phyloP scores from a whole-genome alignment of 192 early-diverging fungal genomes.

The Diversispora epigaea region DNA sequence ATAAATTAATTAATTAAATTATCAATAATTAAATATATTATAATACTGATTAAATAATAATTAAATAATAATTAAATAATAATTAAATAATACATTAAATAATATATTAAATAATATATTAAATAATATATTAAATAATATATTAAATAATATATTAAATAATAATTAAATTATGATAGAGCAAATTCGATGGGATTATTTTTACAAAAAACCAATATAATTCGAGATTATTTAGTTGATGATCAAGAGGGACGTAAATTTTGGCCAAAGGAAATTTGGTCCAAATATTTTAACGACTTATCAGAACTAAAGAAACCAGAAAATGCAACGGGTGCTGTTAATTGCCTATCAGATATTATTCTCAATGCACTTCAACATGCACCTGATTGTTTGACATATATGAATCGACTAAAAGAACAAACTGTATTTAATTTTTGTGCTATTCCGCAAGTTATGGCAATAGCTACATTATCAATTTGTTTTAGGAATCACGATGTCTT shows the following conservation, averaged over 20 bases:
- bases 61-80: no score
- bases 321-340: conserved; percentile 64
- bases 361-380: conserved; percentile 81
- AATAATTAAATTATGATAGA: not conserved
- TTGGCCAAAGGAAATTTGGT: conserved; percentile 97
- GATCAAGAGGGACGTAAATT: conserved; percentile 84
- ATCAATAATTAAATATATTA: not conserved
- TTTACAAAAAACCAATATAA: conserved; percentile 98
- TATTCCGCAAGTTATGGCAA: conserved; percentile 99
- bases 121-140: not conserved
- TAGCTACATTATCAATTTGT: conserved; percentile 83
- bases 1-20: not conserved
- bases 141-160: no score
- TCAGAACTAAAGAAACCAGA: conserved; percentile 70
- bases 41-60: not conserved
- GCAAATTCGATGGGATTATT: conserved; percentile 97
- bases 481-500: conserved; percentile 86
- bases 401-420: conserved; percentile 72
- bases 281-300: conserved; percentile 70
- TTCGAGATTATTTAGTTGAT: conserved; percentile 93
- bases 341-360: conserved; percentile 87
- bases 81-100: no score
- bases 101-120: not conserved
- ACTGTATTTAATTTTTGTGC: conserved; percentile 92
- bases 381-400: conserved; percentile 84